Base-by-base conservation (phyloP, 306 rosid genomes). In the Cicer chorassanicum region DNA sequence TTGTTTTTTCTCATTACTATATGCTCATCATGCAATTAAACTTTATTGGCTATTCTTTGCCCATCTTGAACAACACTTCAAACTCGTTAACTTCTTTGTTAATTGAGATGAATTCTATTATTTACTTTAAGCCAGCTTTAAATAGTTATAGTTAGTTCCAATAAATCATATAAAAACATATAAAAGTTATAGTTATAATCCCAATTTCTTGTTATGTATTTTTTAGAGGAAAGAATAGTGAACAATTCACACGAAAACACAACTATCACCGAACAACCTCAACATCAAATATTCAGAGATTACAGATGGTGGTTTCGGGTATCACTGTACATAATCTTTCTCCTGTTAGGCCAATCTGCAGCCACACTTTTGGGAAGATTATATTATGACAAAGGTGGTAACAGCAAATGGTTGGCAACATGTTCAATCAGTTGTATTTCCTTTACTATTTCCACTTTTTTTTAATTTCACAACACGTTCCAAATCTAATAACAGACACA, bases 351-450 rank as follows among this genome's bases (percentile, higher is more conserved):
- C 45, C 91, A 89, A 84, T 82, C 90, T 65, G 67, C 85, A 56
- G 90, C 90, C 9, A 84, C 75, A 7, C 88, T 87, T 29, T 68
- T 89, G 72, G 90, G 91, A 66, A 57, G 87, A 49, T 68, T 89
- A 46, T 89, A 89, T 68, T 89, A 80, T 76, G 91, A 85, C 74
- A 73, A 84, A 48, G 91, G 91, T 57, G 91, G 94, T 39, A 82
- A 85, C 12, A 89, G 94, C 72, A 87, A 85, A 84, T 89, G 95
- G 91, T 84, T 89, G 87, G 85, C 87, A 50, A 86, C 95, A 6
- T 16, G 91, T 87, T 78, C 90, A 89, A 72, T 85, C 95, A 12
- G 88, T 83, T 7, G 95, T 91, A 68, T 89, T 89, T 76, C 92
- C 91, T 2, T 0, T 86, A 73, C 68, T 89, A n/a, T 6, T 84